Evolutionary conservation across 225 moss, liverwort and hornwort genomes (phyloP), one percentile per base, ranked within the genome.

Genomic region (Polytrichum commune): DNA sequence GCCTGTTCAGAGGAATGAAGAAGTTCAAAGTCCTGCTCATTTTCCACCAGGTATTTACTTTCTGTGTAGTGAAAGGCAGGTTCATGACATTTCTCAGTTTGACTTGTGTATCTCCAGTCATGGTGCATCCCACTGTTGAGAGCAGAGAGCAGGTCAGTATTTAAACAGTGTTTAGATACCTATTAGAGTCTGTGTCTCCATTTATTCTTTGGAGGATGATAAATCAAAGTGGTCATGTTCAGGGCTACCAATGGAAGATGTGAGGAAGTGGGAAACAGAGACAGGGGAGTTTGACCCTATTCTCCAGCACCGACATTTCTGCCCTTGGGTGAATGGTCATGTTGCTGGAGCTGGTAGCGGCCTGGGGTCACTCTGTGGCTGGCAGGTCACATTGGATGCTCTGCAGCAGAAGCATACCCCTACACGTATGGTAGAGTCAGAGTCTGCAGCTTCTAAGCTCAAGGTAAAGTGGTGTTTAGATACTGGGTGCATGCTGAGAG

Each of bases 221-320:
- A 57, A 53, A 46, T 46, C 4, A 46, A 46, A 46, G 46, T 46
- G 46, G 13, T 46, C 46, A 46, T 70, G 28, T 33, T 60, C 78
- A 90, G 88, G 79, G 32, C 76, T 85, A 74, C 81, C 80, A 18
- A 64, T 82, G 55, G 92, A 89, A 33, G 91, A 90, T 75, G 75
- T 84, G 27, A 81, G 74, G 71, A 89, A 81, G 74, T 88, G 90
- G 88, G 95, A 89, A 68, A 72, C 68, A 26, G 80, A 89, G 74
- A 68, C 66, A 25, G 81, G 83, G 65, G 89, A 93, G 74, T 98
- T 98, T 38, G 98, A 98, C 62, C 95, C 98, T 33, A 88, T 98
- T 69, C 87, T 88, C 68, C 98, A 98, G 80, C 98, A 98, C 78
- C 87, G 98, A n/a, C 95, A 98, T 75, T 98, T 98, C 79, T 98